These are phyloP conservation scores for Ceratobasidium sp. DNA, from an alignment of 1,284 basidiomycete genomes.

Conservation along the genomic window DNA sequence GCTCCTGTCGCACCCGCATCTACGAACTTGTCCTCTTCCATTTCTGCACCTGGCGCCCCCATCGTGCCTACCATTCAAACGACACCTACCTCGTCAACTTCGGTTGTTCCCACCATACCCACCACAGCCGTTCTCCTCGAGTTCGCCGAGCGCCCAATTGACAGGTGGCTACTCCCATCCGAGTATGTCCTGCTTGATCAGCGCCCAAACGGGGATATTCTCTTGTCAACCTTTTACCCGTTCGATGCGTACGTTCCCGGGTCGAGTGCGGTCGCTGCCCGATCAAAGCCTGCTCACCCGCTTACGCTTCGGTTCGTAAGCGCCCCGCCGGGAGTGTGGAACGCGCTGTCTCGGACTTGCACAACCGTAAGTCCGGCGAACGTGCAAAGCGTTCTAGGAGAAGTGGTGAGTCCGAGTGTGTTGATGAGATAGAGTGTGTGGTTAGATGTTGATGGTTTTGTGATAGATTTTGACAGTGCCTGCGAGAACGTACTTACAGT, in stretches of 20 bases:
- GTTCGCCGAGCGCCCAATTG: slow-evolving; percentile 38
- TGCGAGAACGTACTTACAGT: slow-evolving; percentile 26
- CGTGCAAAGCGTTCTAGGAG: slow-evolving; percentile 15
- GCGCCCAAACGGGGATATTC: slow-evolving; percentile 29
- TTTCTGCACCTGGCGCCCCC: background rate
- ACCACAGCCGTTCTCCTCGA: slow-evolving; percentile 37
- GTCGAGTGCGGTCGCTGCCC: background rate
- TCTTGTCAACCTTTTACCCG: slow-evolving; percentile 36
- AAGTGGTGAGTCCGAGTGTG: slow-evolving; percentile 10
- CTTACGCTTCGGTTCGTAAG: slow-evolving; percentile 27
- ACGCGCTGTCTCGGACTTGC: slow-evolving; percentile 31
- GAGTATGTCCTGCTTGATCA: slow-evolving; percentile 36
- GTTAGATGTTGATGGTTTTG: background rate
- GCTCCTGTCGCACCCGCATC: background rate
- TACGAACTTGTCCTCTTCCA: background rate
- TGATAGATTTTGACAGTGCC: slow-evolving; percentile 32
- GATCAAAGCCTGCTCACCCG: slow-evolving; percentile 37
- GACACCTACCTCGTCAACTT: background rate
- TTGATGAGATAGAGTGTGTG: background rate
- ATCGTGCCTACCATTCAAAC: background rate
- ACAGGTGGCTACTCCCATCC: slow-evolving; percentile 35
- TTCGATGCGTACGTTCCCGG: slow-evolving; percentile 39
- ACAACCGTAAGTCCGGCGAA: slow-evolving; percentile 11
- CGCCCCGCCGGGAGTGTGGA: slow-evolving; percentile 28
- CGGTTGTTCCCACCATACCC: slow-evolving; percentile 15